Base-by-base conservation (phyloP, 73 alveolate genomes). In the Stentor coeruleus region DNA sequence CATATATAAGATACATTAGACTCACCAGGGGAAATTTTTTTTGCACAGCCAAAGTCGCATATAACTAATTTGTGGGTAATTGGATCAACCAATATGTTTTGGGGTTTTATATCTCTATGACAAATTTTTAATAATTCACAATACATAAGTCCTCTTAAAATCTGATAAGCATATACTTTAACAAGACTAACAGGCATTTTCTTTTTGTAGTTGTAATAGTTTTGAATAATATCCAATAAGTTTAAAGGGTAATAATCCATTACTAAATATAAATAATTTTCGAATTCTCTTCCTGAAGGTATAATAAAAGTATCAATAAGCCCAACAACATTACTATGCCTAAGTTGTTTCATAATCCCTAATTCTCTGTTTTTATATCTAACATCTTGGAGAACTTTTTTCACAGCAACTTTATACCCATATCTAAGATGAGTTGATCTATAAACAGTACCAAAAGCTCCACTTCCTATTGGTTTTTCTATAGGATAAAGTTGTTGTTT, bases 21-120 rank as follows among this genome's bases (percentile, higher is more conserved):
- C 77, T 91, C 97, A 0, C 92, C 93, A 40, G 28, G 59, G 0
- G 77, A 74, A 15, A 90, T 72, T 79, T 81, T 59, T 76, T 93
- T 93, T 6, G 98, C 98, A 39, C 87, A 35, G 38, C 98, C 98
- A 84, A 93, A 93, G 83, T 93, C 98, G 55, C 98, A 93, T 41
- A 90, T 57, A 72, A 89, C 81, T 33, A 93, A 77, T 77, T 85
- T 77, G 75, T 93, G 96, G 3, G 93, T 86, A 73, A 74, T 85
- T 38, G 94, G 94, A 74, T 93, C 73, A 20, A 57, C 1, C 0
- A 57, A 31, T 57, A 57, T 20, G 28, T 57, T 57, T 57, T 20
- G 28, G 28, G 73, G 73, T 31, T 57, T 57, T 2, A 57, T 31
- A 57, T 57, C 73, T 31, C 73, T n/a, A 57, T 57, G 73, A 31